Evolutionary conservation across 2,329 filamentous ascomycete species (phyloP).

Genomic region (Nemania sp.): DNA sequence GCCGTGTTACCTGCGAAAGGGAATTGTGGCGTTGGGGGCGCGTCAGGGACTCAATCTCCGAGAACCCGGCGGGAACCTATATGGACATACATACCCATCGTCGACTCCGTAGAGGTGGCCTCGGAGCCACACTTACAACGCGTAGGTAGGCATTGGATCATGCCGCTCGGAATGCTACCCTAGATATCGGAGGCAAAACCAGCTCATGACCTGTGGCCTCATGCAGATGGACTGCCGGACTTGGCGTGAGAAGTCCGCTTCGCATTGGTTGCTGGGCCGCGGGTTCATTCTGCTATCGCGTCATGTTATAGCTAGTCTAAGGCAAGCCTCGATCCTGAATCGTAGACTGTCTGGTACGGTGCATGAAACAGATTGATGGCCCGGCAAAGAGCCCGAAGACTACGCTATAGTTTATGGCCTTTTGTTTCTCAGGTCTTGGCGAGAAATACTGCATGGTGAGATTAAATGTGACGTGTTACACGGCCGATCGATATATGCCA

Average conservation of each 20-base stretch:
- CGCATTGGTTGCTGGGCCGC: conserved; percentile 4
- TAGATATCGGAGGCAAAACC: conserved; percentile 1
- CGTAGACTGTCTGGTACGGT: conserved; percentile 1
- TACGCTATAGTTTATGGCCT: background rate
- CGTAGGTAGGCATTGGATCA: background rate
- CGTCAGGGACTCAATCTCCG: conserved; percentile 13
- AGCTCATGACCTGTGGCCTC: conserved; percentile 27
- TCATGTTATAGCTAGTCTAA: conserved; percentile 8
- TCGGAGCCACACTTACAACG: conserved; percentile 2
- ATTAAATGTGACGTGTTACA: conserved; percentile 24
- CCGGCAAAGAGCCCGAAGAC: background rate
- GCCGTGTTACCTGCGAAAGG: conserved; percentile 15
- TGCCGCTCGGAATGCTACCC: conserved; percentile 19
- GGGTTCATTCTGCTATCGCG: conserved; percentile 11
- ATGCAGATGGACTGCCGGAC: conserved; percentile 11
- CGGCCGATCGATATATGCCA: conserved; percentile 13
- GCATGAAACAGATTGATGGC: conserved; percentile 14
- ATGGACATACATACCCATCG: background rate
- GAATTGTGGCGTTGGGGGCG: conserved; percentile 17
- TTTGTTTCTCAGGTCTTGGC: conserved; percentile 15
- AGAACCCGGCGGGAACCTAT: background rate
- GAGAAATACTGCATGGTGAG: conserved; percentile 15
- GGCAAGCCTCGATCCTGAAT: background rate
- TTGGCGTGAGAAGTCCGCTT: conserved; percentile 11
- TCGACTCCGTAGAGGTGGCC: background rate